A percentile compares a stretch with the other conserved stretches of the same genome.
Conservation (phyloP, 2,329 filamentous ascomycete genomes). For the Monosporascus cannonballus region DNA sequence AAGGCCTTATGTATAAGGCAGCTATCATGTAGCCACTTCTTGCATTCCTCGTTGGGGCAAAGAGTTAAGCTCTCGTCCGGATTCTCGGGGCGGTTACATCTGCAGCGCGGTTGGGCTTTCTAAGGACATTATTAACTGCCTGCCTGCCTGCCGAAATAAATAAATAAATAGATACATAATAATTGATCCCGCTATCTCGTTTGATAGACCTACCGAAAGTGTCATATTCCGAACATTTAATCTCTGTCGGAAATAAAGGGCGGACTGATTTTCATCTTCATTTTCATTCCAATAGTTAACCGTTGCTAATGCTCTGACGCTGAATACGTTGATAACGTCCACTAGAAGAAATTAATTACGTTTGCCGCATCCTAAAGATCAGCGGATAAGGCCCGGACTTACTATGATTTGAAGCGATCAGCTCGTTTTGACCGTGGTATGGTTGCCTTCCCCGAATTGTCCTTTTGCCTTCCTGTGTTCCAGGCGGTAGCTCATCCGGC, state of each 20-base stretch:
- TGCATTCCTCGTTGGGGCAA: slow-evolving; percentile 49
- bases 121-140: slow-evolving; percentile 23
- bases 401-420: slow-evolving; percentile 69
- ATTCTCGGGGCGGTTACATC: slow-evolving; percentile 54
- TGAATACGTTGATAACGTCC: slow-evolving; percentile 69
- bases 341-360: slow-evolving; percentile 37
- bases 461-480: slow-evolving; percentile 47
- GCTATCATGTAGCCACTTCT: slow-evolving; percentile 57
- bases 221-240: slow-evolving; percentile 51
- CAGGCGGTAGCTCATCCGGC: slow-evolving; percentile 60
- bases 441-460: slow-evolving; percentile 48
- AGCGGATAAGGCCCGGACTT: slow-evolving; percentile 20
- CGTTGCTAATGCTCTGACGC: slow-evolving; percentile 54
- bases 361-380: background rate
- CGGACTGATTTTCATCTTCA: slow-evolving; percentile 55
- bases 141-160: too few relatives aligned
- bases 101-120: slow-evolving; percentile 51
- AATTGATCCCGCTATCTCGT: background rate
- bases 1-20: slow-evolving; percentile 53
- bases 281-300: slow-evolving; percentile 67
- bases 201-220: slow-evolving; percentile 41
- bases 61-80: slow-evolving; percentile 55
- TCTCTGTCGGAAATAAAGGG: slow-evolving; percentile 59
- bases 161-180: background rate
- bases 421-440: slow-evolving; percentile 62